Percentiles rank a stretch among this genome's conserved stretches.
Evolutionary conservation across 768 basidiomycete species (phyloP).

Genomic region (Phanerochaete carnosa): DNA sequence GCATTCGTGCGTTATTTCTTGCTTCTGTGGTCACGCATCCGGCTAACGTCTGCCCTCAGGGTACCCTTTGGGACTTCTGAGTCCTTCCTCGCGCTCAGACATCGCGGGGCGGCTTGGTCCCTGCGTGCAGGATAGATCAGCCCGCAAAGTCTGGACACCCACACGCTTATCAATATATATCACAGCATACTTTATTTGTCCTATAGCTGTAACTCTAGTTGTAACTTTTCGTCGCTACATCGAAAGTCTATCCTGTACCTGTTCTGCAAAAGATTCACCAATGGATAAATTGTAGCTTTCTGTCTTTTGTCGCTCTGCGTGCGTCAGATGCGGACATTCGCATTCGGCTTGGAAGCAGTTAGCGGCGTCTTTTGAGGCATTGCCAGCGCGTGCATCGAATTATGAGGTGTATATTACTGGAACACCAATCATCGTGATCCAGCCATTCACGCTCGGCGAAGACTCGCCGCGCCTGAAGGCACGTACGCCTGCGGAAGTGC

Average conservation of each 20-base stretch:
- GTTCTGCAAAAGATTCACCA: not conserved
- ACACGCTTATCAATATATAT: not conserved
- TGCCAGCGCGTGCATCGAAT: no score
- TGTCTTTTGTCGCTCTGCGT: no score
- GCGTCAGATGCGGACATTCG: no score
- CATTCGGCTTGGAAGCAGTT: no score
- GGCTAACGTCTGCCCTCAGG: constrained; percentile 17
- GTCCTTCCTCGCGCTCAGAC: not conserved
- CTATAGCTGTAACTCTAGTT: not conserved
- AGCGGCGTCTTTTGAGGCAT: no score
- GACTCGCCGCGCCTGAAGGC: no score
- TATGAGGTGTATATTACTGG: no score
- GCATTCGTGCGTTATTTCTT: constrained; percentile 30
- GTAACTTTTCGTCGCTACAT: not conserved
- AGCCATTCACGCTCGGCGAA: no score
- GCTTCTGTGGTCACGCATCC: not conserved
- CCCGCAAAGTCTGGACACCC: not conserved
- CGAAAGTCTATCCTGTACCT: not conserved
- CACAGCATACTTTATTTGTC: constrained; percentile 2
- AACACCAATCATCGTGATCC: no score
- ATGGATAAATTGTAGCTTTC: not conserved
- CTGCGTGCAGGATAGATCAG: not conserved
- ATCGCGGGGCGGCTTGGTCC: not conserved
- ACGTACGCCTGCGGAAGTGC: no score
- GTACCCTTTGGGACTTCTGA: constrained; percentile 38